A percentile compares a stretch with the other conserved stretches of the same genome.
phyloP scores from a whole-genome alignment of 352 stramenopile genomes.

The Sclerospora graminicola region DNA sequence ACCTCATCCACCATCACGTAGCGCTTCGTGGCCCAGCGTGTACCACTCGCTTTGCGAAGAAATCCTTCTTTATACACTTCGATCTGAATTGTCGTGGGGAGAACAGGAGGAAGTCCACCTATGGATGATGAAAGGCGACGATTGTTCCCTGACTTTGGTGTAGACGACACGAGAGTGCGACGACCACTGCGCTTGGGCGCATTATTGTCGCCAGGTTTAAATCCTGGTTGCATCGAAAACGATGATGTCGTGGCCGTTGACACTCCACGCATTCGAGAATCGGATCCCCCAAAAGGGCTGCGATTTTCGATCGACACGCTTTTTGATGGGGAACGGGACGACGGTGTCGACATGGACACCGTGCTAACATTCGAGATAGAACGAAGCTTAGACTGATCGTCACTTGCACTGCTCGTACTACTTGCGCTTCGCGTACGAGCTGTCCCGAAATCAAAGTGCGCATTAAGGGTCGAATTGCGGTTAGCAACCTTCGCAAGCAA shows the following conservation, averaged over 20 bases:
- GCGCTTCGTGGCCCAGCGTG: conserved; percentile 75
- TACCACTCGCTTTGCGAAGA: conserved; percentile 72
- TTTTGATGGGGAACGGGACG: conserved; percentile 43
- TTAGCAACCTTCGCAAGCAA: conserved; percentile 79
- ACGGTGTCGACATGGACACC: conserved; percentile 24
- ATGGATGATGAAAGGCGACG: conserved; percentile 33
- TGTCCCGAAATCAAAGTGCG: conserved; percentile 35
- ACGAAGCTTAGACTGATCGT: conserved; percentile 43
- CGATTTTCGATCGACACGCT: conserved; percentile 25
- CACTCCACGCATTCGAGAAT: conserved; percentile 27
- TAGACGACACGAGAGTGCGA: conserved; percentile 59
- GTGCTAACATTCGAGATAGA: conserved; percentile 40
- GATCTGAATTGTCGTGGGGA: conserved; percentile 60
- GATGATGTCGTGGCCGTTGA: conserved; percentile 29
- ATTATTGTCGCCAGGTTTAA: conserved; percentile 40
- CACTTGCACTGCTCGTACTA: conserved; percentile 46
- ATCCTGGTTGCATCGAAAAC: conserved; percentile 47
- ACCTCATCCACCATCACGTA: conserved; percentile 84
- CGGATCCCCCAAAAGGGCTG: conserved; percentile 15
- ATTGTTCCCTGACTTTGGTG: conserved; percentile 24
- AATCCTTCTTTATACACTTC: conserved; percentile 79
- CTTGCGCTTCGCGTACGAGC: conserved; percentile 50
- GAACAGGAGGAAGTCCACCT: conserved; percentile 35
- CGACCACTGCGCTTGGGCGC: conserved; percentile 37
- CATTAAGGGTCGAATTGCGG: conserved; percentile 52